Conservation (phyloP, 352 stramenopile species). For the Phytophthora pluvialis region DNA sequence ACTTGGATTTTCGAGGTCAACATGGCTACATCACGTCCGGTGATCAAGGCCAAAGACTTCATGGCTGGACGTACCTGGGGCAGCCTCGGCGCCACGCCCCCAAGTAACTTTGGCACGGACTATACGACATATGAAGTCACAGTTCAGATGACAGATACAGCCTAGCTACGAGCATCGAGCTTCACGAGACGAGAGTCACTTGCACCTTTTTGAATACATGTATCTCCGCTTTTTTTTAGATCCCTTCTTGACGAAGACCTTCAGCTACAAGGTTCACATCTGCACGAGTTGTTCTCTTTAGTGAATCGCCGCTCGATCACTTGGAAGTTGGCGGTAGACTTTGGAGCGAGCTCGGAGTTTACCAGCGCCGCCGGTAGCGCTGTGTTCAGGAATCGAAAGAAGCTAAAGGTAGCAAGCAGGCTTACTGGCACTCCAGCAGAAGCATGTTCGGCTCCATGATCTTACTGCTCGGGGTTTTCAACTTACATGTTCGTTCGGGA, state of each 20-base stretch:
- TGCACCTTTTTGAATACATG: not conserved
- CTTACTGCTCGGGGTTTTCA: too few relatives aligned
- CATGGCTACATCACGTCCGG: too few relatives aligned
- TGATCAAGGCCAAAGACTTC: conserved; percentile 53
- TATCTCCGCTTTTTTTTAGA: not conserved
- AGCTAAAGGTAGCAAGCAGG: not conserved
- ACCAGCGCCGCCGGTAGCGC: not conserved
- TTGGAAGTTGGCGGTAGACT: not conserved
- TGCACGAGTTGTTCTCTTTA: not conserved
- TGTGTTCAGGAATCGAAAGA: not conserved
- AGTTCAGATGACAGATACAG: not conserved
- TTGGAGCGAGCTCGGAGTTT: conserved; percentile 2
- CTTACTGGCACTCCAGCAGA: too few relatives aligned
- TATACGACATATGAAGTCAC: too few relatives aligned
- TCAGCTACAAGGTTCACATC: not conserved
- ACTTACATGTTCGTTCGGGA: too few relatives aligned
- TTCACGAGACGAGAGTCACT: not conserved
- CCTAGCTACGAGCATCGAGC: not conserved
- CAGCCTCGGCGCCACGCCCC: conserved; percentile 28
- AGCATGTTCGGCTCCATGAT: too few relatives aligned
- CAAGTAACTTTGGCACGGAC: conserved; percentile 13
- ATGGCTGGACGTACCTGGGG: conserved; percentile 42
- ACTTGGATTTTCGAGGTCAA: too few relatives aligned
- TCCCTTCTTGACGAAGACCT: not conserved
- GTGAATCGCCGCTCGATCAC: not conserved